Conservation (phyloP, 2,329 filamentous ascomycete species). For the Drechslera avenae region DNA sequence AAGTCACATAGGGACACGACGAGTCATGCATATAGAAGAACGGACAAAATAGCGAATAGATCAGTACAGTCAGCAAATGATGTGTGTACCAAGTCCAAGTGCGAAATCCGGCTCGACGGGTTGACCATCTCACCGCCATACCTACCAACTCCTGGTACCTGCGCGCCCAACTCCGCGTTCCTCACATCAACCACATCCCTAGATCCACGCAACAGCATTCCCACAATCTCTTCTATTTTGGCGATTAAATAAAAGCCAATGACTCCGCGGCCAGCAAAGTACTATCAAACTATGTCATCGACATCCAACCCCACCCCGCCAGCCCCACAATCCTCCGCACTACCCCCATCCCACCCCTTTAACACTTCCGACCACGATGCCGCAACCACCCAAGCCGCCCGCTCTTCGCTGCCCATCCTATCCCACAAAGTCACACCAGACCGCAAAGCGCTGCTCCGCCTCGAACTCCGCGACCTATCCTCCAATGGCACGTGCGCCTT, state of each 20-base stretch:
- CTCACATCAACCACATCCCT: neutral
- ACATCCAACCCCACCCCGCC: slow-evolving; percentile 24
- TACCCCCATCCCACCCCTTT: slow-evolving; percentile 28
- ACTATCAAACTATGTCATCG: slow-evolving; percentile 47
- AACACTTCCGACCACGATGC: neutral
- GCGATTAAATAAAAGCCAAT: slow-evolving; percentile 5
- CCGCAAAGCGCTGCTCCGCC: slow-evolving; percentile 53
- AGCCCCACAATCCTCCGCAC: slow-evolving; percentile 36
- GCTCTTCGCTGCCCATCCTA: neutral
- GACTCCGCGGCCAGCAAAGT: slow-evolving; percentile 32
- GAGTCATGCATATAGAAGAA: neutral
- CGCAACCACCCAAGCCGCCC: slow-evolving; percentile 1
- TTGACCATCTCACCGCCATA: no score
- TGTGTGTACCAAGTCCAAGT: no score
- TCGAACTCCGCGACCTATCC: slow-evolving; percentile 56
- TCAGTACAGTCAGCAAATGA: no score
- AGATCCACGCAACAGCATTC: neutral
- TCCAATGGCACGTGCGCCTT: slow-evolving; percentile 68
- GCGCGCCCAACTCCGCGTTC: neutral
- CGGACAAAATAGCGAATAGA: no score
- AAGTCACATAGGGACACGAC: neutral
- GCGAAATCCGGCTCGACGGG: no score
- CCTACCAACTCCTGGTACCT: no score
- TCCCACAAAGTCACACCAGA: slow-evolving; percentile 29
- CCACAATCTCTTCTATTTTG: no score